Evolutionary conservation across 768 basidiomycete genomes (phyloP).

Genomic region (Leccinum pellstonianum): DNA sequence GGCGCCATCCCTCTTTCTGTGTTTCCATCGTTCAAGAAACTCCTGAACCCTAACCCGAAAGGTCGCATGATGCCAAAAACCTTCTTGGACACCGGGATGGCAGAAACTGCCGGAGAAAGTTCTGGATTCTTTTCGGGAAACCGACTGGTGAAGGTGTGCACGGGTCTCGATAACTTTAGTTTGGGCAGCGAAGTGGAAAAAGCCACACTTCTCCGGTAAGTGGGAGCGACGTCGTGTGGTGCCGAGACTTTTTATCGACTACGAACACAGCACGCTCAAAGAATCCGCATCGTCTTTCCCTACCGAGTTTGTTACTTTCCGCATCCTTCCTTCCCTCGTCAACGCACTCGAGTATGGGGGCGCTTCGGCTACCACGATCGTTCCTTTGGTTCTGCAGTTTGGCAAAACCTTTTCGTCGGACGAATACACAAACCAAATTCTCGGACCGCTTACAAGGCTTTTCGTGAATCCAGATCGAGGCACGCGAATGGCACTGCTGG

Average conservation of each 20-base stretch:
- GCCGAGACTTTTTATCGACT: neutral
- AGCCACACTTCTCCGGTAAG: slow-evolving; percentile 62
- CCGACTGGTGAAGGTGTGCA: slow-evolving; percentile 78
- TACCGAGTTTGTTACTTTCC: slow-evolving; percentile 76
- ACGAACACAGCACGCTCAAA: slow-evolving; percentile 60
- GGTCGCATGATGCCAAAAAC: slow-evolving; percentile 70
- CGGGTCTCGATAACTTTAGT: slow-evolving; percentile 82
- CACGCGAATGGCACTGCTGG: slow-evolving; percentile 89
- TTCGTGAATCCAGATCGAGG: slow-evolving; percentile 91
- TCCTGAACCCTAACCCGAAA: slow-evolving; percentile 87
- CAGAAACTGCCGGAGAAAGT: slow-evolving; percentile 52
- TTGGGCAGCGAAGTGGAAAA: slow-evolving; percentile 83
- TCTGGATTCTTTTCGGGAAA: slow-evolving; percentile 83
- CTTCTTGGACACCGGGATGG: slow-evolving; percentile 82
- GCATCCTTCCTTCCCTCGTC: slow-evolving; percentile 84
- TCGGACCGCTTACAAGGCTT: slow-evolving; percentile 79
- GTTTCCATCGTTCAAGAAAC: slow-evolving; percentile 80
- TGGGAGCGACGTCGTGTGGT: neutral
- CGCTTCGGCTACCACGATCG: slow-evolving; percentile 68
- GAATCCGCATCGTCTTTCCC: slow-evolving; percentile 82
- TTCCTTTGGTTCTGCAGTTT: slow-evolving; percentile 83
- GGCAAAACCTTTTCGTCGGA: slow-evolving; percentile 67
- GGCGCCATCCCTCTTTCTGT: slow-evolving; percentile 73
- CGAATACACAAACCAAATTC: slow-evolving; percentile 66
- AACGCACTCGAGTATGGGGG: slow-evolving; percentile 79